Evolutionary conservation across 1,284 basidiomycete genomes (phyloP), one percentile per base, ranked within the genome.

Genomic region (Boletus semigastroideus): DNA sequence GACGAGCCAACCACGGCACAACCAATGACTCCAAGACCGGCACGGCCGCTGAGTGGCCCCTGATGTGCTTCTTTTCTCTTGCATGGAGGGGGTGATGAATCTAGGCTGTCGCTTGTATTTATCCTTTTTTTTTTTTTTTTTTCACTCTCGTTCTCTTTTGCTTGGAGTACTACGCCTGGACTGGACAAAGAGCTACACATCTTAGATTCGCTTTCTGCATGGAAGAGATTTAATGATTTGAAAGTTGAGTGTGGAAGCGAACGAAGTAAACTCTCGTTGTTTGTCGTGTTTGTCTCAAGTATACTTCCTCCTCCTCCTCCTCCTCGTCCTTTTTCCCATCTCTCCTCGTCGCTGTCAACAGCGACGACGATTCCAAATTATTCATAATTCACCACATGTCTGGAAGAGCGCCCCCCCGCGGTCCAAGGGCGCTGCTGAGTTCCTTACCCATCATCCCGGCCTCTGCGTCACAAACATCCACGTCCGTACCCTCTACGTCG

Each of bases 401-500:
- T 67, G 84, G 86, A 62, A 88, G 85, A 74, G 82, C 79, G 48
- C 86, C 86, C 60, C 86, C 86, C 58, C 79, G 75, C 61, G 86
- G 86, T 53, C 86, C 86, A 48, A 73, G 86, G 56, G 86, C 86
- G 41, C 74, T 89, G 55, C 63, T 83, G 51, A 78, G 75, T 57
- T 72, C 76, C 38, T 54, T 78, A 17, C 70, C 69, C 49, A 62
- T 61, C 49, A 62, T 61, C 41, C 48, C 54, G 13, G 36, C 69
- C 31, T 57, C 70, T 47, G 46, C 61, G 44, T 69, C 54, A 22
- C 63, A 64, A 49, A 49, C 70, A 8, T 68, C 72, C 19, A 56
- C 70, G 39, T 61, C 68, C 30, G 49, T 47, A 25, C 51, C 55
- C 16, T 61, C 65, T 25, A 56, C 69, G 31, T 64, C 69, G 17